Conservation (phyloP, 768 basidiomycete species). For the Phanerochaete sordida region DNA sequence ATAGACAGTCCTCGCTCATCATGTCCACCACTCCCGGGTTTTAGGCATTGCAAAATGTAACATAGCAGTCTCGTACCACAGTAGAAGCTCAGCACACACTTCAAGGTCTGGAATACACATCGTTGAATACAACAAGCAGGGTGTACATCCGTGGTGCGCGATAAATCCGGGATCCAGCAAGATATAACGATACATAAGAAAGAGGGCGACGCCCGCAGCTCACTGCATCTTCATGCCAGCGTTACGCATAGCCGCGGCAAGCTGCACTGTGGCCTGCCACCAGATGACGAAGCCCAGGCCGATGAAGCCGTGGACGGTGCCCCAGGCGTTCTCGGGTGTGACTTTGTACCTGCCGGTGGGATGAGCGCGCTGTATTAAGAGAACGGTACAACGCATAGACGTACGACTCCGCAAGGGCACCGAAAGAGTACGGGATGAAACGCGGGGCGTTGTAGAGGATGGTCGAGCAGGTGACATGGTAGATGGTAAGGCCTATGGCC, state of each 20-base stretch:
- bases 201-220: neutral
- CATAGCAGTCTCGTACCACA: neutral
- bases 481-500: constrained; percentile 71
- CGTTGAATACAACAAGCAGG: neutral
- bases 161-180: neutral
- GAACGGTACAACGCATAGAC: constrained; percentile 26
- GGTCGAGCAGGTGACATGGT: constrained; percentile 72
- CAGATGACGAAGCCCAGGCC: constrained; percentile 71
- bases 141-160: neutral
- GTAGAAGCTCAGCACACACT: neutral
- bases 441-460: constrained; percentile 73
- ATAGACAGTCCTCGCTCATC: too few species aligned
- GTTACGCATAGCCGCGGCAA: constrained; percentile 16
- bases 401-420: constrained; percentile 55
- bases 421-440: constrained; percentile 75
- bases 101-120: neutral
- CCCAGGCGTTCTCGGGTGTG: constrained; percentile 76
- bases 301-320: constrained; percentile 64
- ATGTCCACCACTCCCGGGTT: too few species aligned
- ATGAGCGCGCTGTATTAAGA: neutral
- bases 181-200: neutral
- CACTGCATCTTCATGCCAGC: constrained; percentile 18
- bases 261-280: constrained; percentile 75
- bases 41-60: neutral
- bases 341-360: constrained; percentile 43